Evolutionary conservation across 2,329 filamentous ascomycete genomes (phyloP), one percentile per base, ranked within the genome.

Genomic region (Talaromyces funiculosus): DNA sequence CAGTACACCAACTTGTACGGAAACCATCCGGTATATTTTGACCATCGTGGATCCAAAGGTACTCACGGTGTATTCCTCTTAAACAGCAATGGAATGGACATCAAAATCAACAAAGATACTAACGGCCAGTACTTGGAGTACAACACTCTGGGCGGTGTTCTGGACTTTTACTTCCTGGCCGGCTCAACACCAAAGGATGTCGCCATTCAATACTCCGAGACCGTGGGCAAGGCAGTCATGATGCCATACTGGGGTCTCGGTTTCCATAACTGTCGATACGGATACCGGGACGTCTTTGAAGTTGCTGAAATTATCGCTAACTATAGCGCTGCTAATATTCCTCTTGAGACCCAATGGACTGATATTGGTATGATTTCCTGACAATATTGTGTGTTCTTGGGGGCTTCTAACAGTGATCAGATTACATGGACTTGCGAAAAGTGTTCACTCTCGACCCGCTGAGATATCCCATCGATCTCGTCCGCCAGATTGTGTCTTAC

Each of bases 11-110:
- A 92, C 66, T 72, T 92, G 4, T 92, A 92, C 65, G 87, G 88
- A 3, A 84, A 82, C 54, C 89, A 92, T 64, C 88, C 89, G 0
- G 77, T 91, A n/a, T 91, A 91, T 74, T 84, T 87, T 65, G 89
- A 92, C 61, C 86, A 90, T 69, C 82, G 89, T 20, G 80, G 80
- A 6, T 69, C 75, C 26, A 69, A 59, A 76, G 85, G 68, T 75
- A 86, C 62, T 70, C 90, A 76, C 81, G 87, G 75, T 18, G 88
- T 90, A 3, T 87, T 90, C 69, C 76, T 90, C 24, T 74, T 89
- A 64, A 90, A 90, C 72, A 87, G 85, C 12, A 88, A 90, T 67
- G 88, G 84, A 35, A 92, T 92, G 86, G 88, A 92, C 62, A 80
- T 92, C 71, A 87, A 87, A 66, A 86, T 92, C 71, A 83, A 90